Base-by-base conservation (phyloP, 768 basidiomycete species). In the Tylopilus cervinicoccineus region DNA sequence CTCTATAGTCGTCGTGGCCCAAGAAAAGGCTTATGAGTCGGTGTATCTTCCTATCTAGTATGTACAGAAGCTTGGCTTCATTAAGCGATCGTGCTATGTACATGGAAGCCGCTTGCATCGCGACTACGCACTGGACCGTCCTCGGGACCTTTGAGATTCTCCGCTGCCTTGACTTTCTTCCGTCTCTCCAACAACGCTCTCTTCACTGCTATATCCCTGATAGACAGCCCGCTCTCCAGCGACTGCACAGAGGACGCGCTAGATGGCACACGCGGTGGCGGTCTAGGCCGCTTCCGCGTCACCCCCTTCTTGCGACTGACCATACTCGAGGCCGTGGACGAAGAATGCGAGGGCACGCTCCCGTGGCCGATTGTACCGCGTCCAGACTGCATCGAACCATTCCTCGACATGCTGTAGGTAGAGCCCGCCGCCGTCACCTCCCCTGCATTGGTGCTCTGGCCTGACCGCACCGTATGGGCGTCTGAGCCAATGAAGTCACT, bases 221-320 rank as follows among this genome's bases (percentile, higher is more conserved):
- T 37, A 17, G 64, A 65, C 10, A 61, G 6, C 24, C 47, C 47
- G 23, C 62, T 56, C 33, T 56, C 63, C 5, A 55, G 19, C 17
- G 65, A 63, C 38, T 56, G 52, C 26, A 63, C 45, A 0, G 64
- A 65, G 8, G 63, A 65, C 5, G 66, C 57, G 2, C 53, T 64
- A 3, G 65, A 67, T 8, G 58, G 50, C 16, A 47, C 56, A 9
- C 63, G 65, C 12, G 45, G 26, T 11, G 53, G 55, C 7, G 39
- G 52, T 39, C 37, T 48, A 4, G 64, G 63, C 22, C 56, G 55
- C 45, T 53, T 63, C 32, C 56, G 54, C 40, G 36, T 41, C 6
- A 58, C 47, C 2, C 58, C 61, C 32, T 54, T 61, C 32, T 53
- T 62, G 38, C 56, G 62, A 26, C 39, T 47, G 29, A 62, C 50